Evolutionary conservation across 108 stramenopile genomes (phyloP).

Genomic region (Nitzschia putrida): DNA sequence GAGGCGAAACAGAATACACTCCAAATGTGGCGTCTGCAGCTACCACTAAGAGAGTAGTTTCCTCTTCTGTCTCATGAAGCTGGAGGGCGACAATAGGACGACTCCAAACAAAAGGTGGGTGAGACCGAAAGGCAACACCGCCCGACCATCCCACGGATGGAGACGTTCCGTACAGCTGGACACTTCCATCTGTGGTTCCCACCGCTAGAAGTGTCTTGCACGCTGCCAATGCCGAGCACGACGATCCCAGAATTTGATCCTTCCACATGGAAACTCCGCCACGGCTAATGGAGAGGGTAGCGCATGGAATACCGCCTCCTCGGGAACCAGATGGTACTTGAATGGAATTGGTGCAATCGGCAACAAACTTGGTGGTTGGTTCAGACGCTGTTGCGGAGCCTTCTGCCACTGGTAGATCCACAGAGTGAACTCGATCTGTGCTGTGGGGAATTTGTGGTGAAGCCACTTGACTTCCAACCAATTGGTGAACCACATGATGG

Average conservation of each 20-base stretch:
- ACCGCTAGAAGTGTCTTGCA: conserved; percentile 54
- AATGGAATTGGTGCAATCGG: conserved; percentile 69
- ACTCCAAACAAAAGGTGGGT: conserved; percentile 76
- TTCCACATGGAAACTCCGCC: conserved; percentile 59
- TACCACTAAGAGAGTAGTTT: conserved; percentile 62
- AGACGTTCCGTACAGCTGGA: conserved; percentile 79
- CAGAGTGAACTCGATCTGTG: conserved; percentile 59
- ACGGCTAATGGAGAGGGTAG: conserved; percentile 62
- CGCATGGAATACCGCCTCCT: conserved; percentile 49
- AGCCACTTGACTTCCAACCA: conserved; percentile 1
- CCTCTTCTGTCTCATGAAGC: conserved; percentile 24
- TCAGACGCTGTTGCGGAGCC: conserved; percentile 9
- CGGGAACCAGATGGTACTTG: conserved; percentile 41
- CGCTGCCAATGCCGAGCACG: conserved; percentile 66
- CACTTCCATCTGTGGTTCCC: conserved; percentile 72
- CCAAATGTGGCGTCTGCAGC: conserved; percentile 70
- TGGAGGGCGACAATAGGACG: conserved; percentile 54
- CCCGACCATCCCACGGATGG: conserved; percentile 74
- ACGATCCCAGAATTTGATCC: conserved; percentile 66
- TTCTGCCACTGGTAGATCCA: conserved; percentile 48
- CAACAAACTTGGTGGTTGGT: conserved; percentile 36
- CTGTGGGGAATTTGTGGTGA: conserved; percentile 60
- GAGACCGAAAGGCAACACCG: conserved; percentile 66
- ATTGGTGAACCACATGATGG: conserved; percentile 1
- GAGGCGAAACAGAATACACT: conserved; percentile 54